Evolutionary conservation across 208 protist genomes (phyloP), one percentile per base, ranked within the genome.

Genomic region (Crithidia bombi): DNA sequence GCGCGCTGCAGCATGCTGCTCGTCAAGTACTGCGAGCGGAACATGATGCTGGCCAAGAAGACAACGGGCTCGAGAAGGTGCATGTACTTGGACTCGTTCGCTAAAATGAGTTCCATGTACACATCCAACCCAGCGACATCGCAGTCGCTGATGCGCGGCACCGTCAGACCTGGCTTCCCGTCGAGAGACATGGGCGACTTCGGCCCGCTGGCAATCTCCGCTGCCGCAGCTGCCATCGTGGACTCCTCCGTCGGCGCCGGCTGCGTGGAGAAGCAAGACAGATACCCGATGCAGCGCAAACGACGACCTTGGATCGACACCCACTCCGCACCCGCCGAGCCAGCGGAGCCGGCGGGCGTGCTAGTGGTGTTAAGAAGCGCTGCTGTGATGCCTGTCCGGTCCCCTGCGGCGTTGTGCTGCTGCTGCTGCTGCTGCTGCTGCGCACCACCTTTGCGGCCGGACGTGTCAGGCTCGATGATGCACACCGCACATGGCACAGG

Each of bases 1-100:
- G 83, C 77, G 39, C 74, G 78, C 52, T 93, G 75, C 66, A 80
- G 69, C 78, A 92, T 92, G 76, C 78, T 86, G 49, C 83, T 83
- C 25, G 83, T 92, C 44, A 93, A 14, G 81, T 90, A 95, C 75
- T 95, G 90, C 54, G 89, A 91, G 58, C 90, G 82, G 70, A 93
- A 95, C 44, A 82, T 80, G 59, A 95, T 85, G 57, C 79, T 82
- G 46, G 90, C 90, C 58, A 95, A 67, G 58, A 95, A 79, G 26
- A 93, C 62, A 21, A 91, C 83, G 10, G 83, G 74, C 55, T 95
- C 87, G 23, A 84, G 70, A 47, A 95, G 59, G 50, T 83, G 90
- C 38, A 49, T 38, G 63, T 86, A 78, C 35, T 82, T 68, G 19
- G 75, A 68, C 47, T 83, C 70, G 35, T 95, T 79, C 44, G 90